A percentile compares a stretch with the other conserved stretches of the same genome.
Evolutionary conservation across 2,329 filamentous ascomycete species (phyloP).

Genomic region (Fusarium circinatum): DNA sequence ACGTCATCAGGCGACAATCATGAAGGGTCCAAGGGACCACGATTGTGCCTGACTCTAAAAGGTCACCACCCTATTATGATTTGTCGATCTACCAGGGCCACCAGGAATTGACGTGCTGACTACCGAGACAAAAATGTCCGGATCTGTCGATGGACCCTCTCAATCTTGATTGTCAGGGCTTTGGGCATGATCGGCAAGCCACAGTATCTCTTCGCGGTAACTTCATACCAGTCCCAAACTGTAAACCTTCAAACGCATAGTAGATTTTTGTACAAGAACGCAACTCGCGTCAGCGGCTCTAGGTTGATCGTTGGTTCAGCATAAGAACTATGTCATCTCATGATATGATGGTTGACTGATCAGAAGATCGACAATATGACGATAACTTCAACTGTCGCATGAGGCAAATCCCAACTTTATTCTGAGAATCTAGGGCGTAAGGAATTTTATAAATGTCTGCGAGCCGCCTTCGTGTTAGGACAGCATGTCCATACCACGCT

Average conservation of each 20-base stretch:
- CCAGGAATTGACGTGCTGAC: neutral
- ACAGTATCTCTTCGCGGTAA: neutral
- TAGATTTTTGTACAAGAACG: neutral
- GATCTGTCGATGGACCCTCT: neutral
- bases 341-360: neutral
- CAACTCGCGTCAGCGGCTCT: neutral
- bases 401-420: neutral
- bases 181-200: conserved; percentile 4
- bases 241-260: neutral
- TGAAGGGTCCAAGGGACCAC: neutral
- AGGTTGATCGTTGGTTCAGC: fast-evolving
- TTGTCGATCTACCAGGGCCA: neutral
- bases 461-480: fast-evolving
- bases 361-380: neutral
- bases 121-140: neutral
- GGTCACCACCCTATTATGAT: neutral
- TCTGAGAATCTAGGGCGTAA: fast-evolving
- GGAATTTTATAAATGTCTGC: neutral
- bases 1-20: neutral
- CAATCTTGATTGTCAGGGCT: fast-evolving
- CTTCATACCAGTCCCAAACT: conserved; percentile 13
- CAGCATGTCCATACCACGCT: too few species aligned
- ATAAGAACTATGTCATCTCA: neutral
- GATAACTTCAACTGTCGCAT: neutral
- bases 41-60: neutral